These are phyloP conservation scores for Tephrocybe sp. DNA, from an alignment of 768 basidiomycete species.

Conservation along the genomic window DNA sequence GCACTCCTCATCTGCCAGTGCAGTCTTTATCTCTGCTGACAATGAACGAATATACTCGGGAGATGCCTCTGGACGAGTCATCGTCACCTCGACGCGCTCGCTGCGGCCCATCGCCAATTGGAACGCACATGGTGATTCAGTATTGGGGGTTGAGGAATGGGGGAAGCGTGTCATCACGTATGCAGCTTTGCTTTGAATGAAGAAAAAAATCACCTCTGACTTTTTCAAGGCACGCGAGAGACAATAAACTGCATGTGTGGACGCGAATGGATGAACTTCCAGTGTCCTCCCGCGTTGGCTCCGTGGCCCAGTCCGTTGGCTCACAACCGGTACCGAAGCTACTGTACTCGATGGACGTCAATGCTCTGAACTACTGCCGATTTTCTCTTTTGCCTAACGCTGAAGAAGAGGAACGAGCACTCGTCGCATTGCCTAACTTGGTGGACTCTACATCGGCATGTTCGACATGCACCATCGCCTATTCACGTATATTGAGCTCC, in stretches of 20 bases:
- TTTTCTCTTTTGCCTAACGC: constrained; percentile 62
- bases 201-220: background rate
- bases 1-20: constrained; percentile 64
- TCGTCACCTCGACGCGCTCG: constrained; percentile 72
- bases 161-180: constrained; percentile 72
- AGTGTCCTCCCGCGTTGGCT: constrained; percentile 45
- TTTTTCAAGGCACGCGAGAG: constrained; percentile 68
- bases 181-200: constrained; percentile 28
- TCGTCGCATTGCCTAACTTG: constrained; percentile 85
- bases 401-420: constrained; percentile 31
- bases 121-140: constrained; percentile 75
- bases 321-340: constrained; percentile 51
- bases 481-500: background rate
- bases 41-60: constrained; percentile 87
- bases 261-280: constrained; percentile 45
- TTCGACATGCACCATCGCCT: background rate
- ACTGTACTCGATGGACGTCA: constrained; percentile 78
- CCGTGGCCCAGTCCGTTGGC: constrained; percentile 45
- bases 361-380: constrained; percentile 91
- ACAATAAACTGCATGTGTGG: constrained; percentile 86
- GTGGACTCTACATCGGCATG: constrained; percentile 63
- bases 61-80: constrained; percentile 76
- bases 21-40: constrained; percentile 63
- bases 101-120: constrained; percentile 75
- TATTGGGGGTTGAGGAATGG: constrained; percentile 83